Percentiles rank a stretch among this genome's conserved stretches.
These are phyloP conservation scores for Tripidium arundinaceum DNA, from an alignment of 202 grass and related monocot genomes.

Conservation along the genomic window DNA sequence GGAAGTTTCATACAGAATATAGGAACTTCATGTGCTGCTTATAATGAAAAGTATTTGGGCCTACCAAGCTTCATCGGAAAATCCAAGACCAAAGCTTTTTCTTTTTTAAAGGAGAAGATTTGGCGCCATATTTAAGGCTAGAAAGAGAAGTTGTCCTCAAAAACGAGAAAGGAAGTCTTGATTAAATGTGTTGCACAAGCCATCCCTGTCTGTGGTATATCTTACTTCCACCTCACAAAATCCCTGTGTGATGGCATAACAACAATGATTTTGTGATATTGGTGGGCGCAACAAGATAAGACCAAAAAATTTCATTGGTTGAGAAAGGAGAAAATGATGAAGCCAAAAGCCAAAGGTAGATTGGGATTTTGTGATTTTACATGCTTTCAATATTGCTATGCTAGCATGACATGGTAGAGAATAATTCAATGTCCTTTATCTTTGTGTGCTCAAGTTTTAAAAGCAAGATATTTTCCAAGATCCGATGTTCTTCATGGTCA, in stretches of 20 bases:
- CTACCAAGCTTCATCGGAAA: neutral
- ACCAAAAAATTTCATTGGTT: neutral
- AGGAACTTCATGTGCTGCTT: neutral
- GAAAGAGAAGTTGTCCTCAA: neutral
- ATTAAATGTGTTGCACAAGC: neutral
- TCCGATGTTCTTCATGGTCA: neutral
- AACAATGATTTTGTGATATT: neutral
- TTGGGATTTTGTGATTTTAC: neutral
- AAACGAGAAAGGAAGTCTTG: neutral
- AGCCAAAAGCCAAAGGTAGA: neutral
- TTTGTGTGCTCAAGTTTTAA: neutral
- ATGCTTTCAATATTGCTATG: neutral
- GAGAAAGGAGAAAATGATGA: neutral
- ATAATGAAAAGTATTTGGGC: neutral
- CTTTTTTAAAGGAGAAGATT: neutral
- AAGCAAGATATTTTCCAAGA: neutral
- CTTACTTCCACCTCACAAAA: neutral
- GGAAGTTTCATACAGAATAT: neutral
- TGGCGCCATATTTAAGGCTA: neutral
- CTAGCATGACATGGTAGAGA: neutral
- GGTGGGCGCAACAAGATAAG: neutral
- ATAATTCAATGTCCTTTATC: neutral
- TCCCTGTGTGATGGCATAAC: no score
- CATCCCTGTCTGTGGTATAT: neutral
- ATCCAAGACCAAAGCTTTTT: neutral